Conservation (phyloP, 495 filamentous ascomycete species). For the Barbatosphaeria neglecta region DNA sequence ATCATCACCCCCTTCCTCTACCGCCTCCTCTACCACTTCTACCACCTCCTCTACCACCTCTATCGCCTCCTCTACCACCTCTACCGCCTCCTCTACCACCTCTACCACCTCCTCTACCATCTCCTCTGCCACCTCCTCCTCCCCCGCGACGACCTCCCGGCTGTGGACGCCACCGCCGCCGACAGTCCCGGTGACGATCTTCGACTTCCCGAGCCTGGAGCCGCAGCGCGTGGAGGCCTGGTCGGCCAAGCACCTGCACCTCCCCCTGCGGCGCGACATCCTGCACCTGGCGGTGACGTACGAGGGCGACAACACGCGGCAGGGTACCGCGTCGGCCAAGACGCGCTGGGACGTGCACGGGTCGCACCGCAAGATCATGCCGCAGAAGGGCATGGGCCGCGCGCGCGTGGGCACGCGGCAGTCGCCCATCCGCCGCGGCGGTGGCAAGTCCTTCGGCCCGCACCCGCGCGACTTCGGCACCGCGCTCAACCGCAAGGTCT, state of each 20-base stretch:
- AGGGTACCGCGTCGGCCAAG: conserved; percentile 79
- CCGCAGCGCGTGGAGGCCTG: conserved; percentile 69
- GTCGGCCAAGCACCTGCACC: conserved; percentile 64
- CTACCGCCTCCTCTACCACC: neutral
- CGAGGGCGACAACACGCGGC: conserved; percentile 80
- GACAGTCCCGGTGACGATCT: conserved; percentile 66
- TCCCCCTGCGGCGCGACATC: conserved; percentile 83
- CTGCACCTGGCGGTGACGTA: conserved; percentile 86
- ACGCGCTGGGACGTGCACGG: conserved; percentile 77
- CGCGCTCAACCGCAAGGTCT: conserved; percentile 74
- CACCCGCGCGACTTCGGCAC: conserved; percentile 82
- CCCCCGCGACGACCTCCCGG: neutral
- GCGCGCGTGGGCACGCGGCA: conserved; percentile 73
- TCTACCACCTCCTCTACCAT: neutral
- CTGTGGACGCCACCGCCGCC: neutral
- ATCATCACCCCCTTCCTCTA: conserved; percentile 1
- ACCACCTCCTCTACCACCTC: no score
- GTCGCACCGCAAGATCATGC: conserved; percentile 59
- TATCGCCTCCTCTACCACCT: no score
- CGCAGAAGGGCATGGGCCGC: conserved; percentile 74
- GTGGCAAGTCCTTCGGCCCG: conserved; percentile 79
- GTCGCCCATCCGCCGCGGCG: conserved; percentile 73
- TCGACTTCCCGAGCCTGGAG: conserved; percentile 84
- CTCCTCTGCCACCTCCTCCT: conserved; percentile 6
- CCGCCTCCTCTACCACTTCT: neutral